Conservation (phyloP, 2,329 filamentous ascomycete species). For the Colletotrichum somersetense region DNA sequence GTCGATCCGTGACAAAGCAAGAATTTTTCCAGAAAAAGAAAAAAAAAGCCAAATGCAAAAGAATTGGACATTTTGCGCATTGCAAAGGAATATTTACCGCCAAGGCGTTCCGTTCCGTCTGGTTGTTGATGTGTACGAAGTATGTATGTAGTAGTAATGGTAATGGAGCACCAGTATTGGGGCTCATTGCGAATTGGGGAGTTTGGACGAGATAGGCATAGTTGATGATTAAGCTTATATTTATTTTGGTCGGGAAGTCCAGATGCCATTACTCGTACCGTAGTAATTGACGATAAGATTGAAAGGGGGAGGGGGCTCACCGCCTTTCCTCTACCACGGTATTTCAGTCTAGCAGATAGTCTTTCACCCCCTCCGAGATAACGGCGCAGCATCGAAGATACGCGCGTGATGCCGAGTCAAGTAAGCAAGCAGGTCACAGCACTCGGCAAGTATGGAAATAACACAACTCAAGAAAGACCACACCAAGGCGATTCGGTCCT, state of each 20-base stretch:
- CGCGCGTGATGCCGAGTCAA: neutral
- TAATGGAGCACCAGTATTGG: neutral
- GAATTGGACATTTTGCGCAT: too few relatives aligned
- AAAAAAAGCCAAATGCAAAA: neutral
- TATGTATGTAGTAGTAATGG: too few relatives aligned
- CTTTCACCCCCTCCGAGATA: neutral
- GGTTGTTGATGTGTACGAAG: too few relatives aligned
- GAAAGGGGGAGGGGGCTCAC: neutral
- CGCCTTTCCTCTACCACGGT: neutral
- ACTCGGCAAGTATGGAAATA: neutral
- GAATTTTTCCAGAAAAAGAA: too few relatives aligned
- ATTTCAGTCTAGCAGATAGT: neutral
- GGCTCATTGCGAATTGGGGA: neutral
- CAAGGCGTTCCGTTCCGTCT: neutral
- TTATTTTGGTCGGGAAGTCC: neutral
- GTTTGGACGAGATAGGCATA: neutral
- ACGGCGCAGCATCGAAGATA: neutral
- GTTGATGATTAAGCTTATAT: conserved; percentile 1
- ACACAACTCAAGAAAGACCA: too few relatives aligned
- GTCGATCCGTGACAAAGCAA: neutral
- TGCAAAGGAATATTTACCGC: neutral
- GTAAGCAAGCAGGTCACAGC: neutral
- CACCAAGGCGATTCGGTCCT: neutral
- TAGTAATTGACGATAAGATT: neutral
- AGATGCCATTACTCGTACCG: neutral